Evolutionary conservation across 495 filamentous ascomycete genomes (phyloP).

Genomic region (Talaromyces trachyspermus): DNA sequence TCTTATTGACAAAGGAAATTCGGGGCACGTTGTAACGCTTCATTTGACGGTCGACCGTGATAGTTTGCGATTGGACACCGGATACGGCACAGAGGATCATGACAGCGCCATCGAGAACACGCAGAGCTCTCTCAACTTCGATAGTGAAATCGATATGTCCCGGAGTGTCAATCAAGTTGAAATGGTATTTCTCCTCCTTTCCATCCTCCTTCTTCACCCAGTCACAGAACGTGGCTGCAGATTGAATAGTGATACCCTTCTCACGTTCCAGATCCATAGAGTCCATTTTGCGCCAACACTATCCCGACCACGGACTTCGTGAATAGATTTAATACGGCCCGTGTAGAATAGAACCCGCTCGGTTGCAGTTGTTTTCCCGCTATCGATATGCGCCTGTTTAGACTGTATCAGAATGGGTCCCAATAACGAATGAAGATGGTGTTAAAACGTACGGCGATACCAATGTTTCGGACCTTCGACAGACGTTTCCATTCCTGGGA

Average conservation of each 20-base stretch:
- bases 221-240: conserved; percentile 95
- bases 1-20: conserved; percentile 98
- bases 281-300: conserved; percentile 99
- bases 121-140: conserved; percentile 92
- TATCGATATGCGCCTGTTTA: conserved; percentile 90
- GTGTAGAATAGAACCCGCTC: conserved; percentile 99
- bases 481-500: conserved; percentile 70
- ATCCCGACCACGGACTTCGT: conserved; percentile 95
- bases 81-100: conserved; percentile 98
- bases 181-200: conserved; percentile 83
- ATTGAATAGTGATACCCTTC: conserved; percentile 98
- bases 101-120: conserved; percentile 94
- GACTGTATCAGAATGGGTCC: conserved; percentile 9
- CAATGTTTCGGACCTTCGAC: conserved; percentile 84
- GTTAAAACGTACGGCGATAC: conserved; percentile 70
- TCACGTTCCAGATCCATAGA: conserved; percentile 98
- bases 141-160: conserved; percentile 99
- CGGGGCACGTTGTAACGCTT: conserved; percentile 93
- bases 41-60: conserved; percentile 98
- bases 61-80: conserved; percentile 95
- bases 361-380: conserved; percentile 94
- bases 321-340: conserved; percentile 90
- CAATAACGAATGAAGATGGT: conserved; percentile 15
- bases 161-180: conserved; percentile 98
- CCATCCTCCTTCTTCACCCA: conserved; percentile 81